A percentile compares a stretch with the other conserved stretches of the same genome.
phyloP scores from a whole-genome alignment of 495 filamentous ascomycete species.

The Chlorociboria aeruginascens region DNA sequence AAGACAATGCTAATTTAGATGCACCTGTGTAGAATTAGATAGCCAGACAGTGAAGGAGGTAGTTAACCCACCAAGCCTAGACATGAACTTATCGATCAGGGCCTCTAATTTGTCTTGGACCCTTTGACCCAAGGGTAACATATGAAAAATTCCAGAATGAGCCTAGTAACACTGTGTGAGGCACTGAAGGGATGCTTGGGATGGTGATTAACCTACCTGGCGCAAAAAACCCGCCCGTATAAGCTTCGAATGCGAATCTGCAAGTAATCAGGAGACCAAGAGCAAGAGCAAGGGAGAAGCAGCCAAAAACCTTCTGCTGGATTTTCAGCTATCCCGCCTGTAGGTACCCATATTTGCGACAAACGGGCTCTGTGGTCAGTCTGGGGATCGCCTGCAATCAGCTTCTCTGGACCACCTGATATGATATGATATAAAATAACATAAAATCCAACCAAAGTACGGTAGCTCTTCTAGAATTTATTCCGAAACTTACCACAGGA shows the following conservation, averaged over 20 bases:
- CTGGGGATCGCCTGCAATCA: slow-evolving; percentile 12
- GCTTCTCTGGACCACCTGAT: neutral
- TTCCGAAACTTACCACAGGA: too few relatives aligned
- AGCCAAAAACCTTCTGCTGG: slow-evolving; percentile 29
- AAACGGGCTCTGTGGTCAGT: slow-evolving; percentile 49
- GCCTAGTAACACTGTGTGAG: slow-evolving; percentile 34
- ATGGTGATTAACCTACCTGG: slow-evolving; percentile 36
- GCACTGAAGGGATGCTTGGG: neutral
- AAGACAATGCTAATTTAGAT: slow-evolving; percentile 78
- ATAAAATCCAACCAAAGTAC: neutral
- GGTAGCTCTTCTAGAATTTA: too few relatives aligned
- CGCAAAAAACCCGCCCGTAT: slow-evolving; percentile 70
- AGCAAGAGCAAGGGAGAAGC: neutral
- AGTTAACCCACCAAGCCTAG: slow-evolving; percentile 44
- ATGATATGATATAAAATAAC: neutral
- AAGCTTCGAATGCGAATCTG: slow-evolving; percentile 63
- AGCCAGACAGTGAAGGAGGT: neutral
- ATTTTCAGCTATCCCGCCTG: slow-evolving; percentile 53
- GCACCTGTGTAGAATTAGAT: slow-evolving; percentile 45
- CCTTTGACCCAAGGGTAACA: slow-evolving; percentile 77
- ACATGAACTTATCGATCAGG: slow-evolving; percentile 86
- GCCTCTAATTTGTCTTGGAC: slow-evolving; percentile 82
- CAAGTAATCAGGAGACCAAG: neutral
- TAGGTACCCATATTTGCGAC: slow-evolving; percentile 68
- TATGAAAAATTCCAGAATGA: slow-evolving; percentile 83